A percentile compares a stretch with the other conserved stretches of the same genome.
These are phyloP conservation scores for Agaricus blazei DNA, from an alignment of 768 basidiomycete genomes.

Conservation along the genomic window DNA sequence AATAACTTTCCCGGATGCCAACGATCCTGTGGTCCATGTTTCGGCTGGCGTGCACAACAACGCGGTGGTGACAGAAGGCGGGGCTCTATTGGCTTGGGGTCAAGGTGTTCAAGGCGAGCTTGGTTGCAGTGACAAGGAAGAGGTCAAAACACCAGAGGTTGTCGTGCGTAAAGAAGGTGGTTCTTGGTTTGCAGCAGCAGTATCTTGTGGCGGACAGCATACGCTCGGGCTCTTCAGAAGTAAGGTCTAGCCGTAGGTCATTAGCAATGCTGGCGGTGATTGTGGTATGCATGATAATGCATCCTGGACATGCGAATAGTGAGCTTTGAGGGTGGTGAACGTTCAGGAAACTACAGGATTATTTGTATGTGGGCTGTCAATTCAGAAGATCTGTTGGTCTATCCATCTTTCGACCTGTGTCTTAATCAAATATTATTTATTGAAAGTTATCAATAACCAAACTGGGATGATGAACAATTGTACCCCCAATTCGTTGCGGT, in stretches of 20 bases:
- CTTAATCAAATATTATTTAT: too few relatives aligned
- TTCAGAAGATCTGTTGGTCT: too few relatives aligned
- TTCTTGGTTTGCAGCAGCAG: constrained; percentile 58
- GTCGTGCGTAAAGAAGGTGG: constrained; percentile 73
- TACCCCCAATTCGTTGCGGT: too few relatives aligned
- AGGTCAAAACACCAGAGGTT: constrained; percentile 59
- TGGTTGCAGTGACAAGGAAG: constrained; percentile 54
- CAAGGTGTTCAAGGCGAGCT: constrained; percentile 76
- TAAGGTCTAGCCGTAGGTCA: constrained; percentile 28
- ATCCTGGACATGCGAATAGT: too few relatives aligned
- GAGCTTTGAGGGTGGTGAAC: too few relatives aligned
- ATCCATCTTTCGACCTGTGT: too few relatives aligned
- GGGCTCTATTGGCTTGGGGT: constrained; percentile 74
- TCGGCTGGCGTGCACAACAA: constrained; percentile 71
- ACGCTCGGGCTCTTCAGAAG: constrained; percentile 71
- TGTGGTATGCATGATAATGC: too few relatives aligned
- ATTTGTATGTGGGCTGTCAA: too few relatives aligned
- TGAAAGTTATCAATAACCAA: too few relatives aligned
- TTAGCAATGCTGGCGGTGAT: too few relatives aligned
- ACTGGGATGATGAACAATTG: too few relatives aligned
- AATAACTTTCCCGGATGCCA: constrained; percentile 56
- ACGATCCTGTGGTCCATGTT: constrained; percentile 65
- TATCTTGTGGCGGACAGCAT: constrained; percentile 78
- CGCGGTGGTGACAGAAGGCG: constrained; percentile 60
- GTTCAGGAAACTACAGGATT: too few relatives aligned